phyloP scores from a whole-genome alignment of 1,284 basidiomycete genomes.

The Neolentinus lepideus region DNA sequence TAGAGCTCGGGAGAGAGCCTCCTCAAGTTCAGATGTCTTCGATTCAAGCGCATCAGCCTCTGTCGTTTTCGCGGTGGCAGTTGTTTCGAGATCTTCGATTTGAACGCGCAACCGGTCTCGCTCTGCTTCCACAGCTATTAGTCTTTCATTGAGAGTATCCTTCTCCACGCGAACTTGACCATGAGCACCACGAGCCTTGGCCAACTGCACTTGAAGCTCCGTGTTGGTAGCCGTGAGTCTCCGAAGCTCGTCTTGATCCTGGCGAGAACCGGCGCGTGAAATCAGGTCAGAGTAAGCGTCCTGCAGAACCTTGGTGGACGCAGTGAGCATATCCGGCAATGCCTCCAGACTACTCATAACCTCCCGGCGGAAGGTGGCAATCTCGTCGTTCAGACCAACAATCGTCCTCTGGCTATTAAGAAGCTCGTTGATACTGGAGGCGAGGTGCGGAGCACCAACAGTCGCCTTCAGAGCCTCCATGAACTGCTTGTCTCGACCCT shows the following conservation, averaged over 20 bases:
- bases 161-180: constrained; percentile 79
- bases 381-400: constrained; percentile 38
- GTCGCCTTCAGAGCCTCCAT: constrained; percentile 22
- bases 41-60: constrained; percentile 43
- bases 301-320: constrained; percentile 49
- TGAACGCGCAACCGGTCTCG: constrained; percentile 49
- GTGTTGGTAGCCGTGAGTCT: constrained; percentile 42
- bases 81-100: constrained; percentile 44
- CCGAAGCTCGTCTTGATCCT: constrained; percentile 63
- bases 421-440: constrained; percentile 35
- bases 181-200: constrained; percentile 67
- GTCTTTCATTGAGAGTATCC: constrained; percentile 57
- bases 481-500: not conserved
- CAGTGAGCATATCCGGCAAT: constrained; percentile 51
- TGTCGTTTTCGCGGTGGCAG: constrained; percentile 33
- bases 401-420: constrained; percentile 34
- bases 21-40: constrained; percentile 57
- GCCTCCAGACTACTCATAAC: constrained; percentile 44
- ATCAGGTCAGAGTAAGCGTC: constrained; percentile 55
- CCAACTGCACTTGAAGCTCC: constrained; percentile 62
- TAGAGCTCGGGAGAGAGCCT: constrained; percentile 61
- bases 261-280: constrained; percentile 45
- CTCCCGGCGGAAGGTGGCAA: constrained; percentile 41
- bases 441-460: constrained; percentile 30
- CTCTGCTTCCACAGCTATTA: constrained; percentile 52